Percentiles rank a stretch among this genome's conserved stretches.
phyloP scores from a whole-genome alignment of 495 filamentous ascomycete species.

The Aspergillus ellipticus region DNA sequence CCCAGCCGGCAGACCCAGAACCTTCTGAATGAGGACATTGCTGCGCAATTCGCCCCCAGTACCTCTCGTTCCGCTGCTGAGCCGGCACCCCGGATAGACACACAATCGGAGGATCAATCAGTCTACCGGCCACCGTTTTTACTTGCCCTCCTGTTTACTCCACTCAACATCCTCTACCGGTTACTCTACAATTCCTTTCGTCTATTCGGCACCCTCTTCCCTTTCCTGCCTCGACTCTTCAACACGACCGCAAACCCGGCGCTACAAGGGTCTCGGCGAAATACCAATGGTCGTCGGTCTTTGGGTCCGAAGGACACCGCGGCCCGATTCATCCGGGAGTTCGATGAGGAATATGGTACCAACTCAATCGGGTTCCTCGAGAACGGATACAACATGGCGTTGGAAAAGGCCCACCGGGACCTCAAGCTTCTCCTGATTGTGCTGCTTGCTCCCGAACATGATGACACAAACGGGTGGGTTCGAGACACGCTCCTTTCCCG shows the following conservation, averaged over 20 bases:
- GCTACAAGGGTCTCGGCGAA: slow-evolving; percentile 49
- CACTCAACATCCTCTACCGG: slow-evolving; percentile 73
- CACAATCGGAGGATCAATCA: slow-evolving; percentile 61
- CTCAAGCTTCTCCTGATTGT: slow-evolving; percentile 84
- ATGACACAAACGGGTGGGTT: slow-evolving; percentile 83
- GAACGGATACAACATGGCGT: slow-evolving; percentile 81
- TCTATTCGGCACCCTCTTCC: slow-evolving; percentile 70
- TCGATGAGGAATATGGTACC: slow-evolving; percentile 85
- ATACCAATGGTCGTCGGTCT: slow-evolving; percentile 64
- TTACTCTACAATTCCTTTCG: slow-evolving; percentile 59
- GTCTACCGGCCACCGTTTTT: slow-evolving; percentile 67
- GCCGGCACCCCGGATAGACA: slow-evolving; percentile 76
- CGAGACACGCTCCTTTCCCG: slow-evolving; percentile 73
- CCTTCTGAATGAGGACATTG: slow-evolving; percentile 60
- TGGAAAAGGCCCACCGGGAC: slow-evolving; percentile 86
- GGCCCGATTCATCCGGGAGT: slow-evolving; percentile 81
- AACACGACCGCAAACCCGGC: slow-evolving; percentile 45
- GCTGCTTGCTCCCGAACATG: slow-evolving; percentile 85
- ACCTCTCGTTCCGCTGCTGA: slow-evolving; percentile 25
- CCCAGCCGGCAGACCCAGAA: slow-evolving; percentile 52
- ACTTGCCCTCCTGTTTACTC: slow-evolving; percentile 72
- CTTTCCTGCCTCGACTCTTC: slow-evolving; percentile 76
- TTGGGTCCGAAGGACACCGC: slow-evolving; percentile 83
- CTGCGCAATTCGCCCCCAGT: slow-evolving; percentile 33
- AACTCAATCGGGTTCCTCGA: slow-evolving; percentile 72